Evolutionary conservation across 2,329 filamentous ascomycete genomes (phyloP), one percentile per base, ranked within the genome.

Genomic region (Paraphoma sp.): DNA sequence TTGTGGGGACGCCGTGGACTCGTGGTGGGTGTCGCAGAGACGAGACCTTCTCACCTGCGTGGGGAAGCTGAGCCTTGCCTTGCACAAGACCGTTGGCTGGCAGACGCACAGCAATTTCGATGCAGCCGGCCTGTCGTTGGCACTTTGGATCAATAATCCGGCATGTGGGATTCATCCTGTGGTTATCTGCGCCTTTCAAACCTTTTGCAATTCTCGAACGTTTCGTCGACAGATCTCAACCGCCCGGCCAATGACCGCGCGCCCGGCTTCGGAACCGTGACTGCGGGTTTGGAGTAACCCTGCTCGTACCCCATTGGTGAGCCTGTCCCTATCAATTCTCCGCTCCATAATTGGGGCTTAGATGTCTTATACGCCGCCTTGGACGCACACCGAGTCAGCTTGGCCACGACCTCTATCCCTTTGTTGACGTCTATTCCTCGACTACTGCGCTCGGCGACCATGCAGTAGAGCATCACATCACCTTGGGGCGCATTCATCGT

Each of bases 211-310:
- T 60, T 64, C 48, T 47, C 51, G 56, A 58, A 63, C 58, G 57
- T 56, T 57, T 62, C 33, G 28, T 33, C 54, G 45, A 41, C 33
- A 4, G 33, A 54, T 45, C 47, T 56, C 48, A 55, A 54, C 50
- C 54, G 51, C 57, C 65, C 49, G 53, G 23, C 64, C 65, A 68
- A 68, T 65, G 44, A 53, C 54, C 52, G 48, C 45, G 48, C 64
- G 48, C 56, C 70, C 69, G 68, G 64, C 62, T 59, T 70, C 68
- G 69, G 69, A 68, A 62, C 57, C 57, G 55, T 69, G 62, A 67
- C 63, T 58, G 58, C 55, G 60, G 48, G 56, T 57, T 60, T 65
- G 59, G 56, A 64, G 66, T 69, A 63, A 66, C 54, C 54, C 55
- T 43, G 48, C 45, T 36, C 29, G 50, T 48, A 12, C 33, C 53